Base-by-base conservation (phyloP, 441 rosid genomes). In the Erodium moschatum region DNA sequence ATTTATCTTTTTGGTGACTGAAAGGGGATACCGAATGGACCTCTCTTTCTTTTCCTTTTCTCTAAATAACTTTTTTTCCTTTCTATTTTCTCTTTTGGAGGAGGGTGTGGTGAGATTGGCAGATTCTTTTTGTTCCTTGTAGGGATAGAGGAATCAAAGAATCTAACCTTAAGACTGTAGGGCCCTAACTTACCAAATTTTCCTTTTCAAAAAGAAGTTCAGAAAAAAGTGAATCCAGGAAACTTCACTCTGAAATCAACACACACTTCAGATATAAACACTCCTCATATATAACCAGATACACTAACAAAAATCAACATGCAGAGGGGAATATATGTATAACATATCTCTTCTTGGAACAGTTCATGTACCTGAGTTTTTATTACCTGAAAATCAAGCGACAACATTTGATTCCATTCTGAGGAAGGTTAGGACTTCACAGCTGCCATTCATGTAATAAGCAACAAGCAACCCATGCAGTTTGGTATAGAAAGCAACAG, bases 81-180 rank as follows among this genome's bases (percentile, higher is more conserved):
- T 29, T 21, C 27, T 9, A 20, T 19, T 58, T 58, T 19, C 63
- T 58, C 27, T 58, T 58, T 58, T 58, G 29, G 63, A 58, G 62
- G 63, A 58, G 63, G 62, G 62, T 56, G 62, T 56, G 63, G 63
- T 50, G 56, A 50, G 16, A 50, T n/a, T 50, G 56, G 56, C 56
- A 13, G 56, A 50, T 50, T 50, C 56, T 50, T 50, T 50, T 50
- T 50, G 56, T 50, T 50, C 56, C 12, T 50, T 50, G 56, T 50
- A 50, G 56, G 56, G 56, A 50, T 50, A 50, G 56, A 50, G 56
- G 56, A 50, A 50, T 50, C 56, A 50, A 50, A 50, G 56, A 50
- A 50, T 50, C 56, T 50, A 15, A 50, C 56, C 56, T n/a, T 50
- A 5, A 50, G 19, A 50, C 12, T 50, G 56, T 50, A 50, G 56